Evolutionary conservation across 2,329 filamentous ascomycete genomes (phyloP), one percentile per base, ranked within the genome.

Genomic region (Venturia aucupariae): DNA sequence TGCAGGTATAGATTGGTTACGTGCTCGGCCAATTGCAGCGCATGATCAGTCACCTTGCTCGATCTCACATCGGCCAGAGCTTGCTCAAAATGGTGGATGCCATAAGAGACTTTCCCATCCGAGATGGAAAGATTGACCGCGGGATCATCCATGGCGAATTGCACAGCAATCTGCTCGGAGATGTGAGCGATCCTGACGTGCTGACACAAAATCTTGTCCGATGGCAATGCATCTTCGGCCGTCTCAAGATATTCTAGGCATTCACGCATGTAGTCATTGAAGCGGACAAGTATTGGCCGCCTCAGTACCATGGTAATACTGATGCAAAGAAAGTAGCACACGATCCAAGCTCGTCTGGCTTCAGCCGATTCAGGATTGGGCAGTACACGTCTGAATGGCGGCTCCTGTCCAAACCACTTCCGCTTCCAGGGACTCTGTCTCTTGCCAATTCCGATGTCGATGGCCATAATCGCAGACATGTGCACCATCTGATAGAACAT

Each of bases 401-500:
- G 66, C 66, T 74, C 75, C 54, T 78, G 79, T 35, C 73, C 70
- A 15, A 71, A 70, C 38, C 70, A 61, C 54, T 68, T 68, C 48
- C 68, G 68, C 24, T 67, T 67, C 64, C 64, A 65, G 27, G 22
- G 70, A 68, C 7, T 70, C 72, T 61, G 72, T 70, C 46, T 69
- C 69, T 84, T 83, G 19, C 87, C 89, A 7, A 96, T 82, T 0
- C 91, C 91, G 41, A 96, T 82, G 69, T 96, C 91, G 64, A 95
- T 86, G 32, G 88, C 88, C 86, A 96, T 90, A 69, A 90, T 83
- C 60, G 87, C 87, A 2, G 89, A 88, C 71, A 90, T 85, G 73
- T 96, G 90, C 57, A 91, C 86, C 68, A 94, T 82, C 77, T 93
- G 90, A 76, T 94, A 96, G 73, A 94, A 95, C 72, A 94, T 94